phyloP scores from a whole-genome alignment of 2,329 filamentous ascomycete genomes.

The Lachnellula subtilissima region DNA sequence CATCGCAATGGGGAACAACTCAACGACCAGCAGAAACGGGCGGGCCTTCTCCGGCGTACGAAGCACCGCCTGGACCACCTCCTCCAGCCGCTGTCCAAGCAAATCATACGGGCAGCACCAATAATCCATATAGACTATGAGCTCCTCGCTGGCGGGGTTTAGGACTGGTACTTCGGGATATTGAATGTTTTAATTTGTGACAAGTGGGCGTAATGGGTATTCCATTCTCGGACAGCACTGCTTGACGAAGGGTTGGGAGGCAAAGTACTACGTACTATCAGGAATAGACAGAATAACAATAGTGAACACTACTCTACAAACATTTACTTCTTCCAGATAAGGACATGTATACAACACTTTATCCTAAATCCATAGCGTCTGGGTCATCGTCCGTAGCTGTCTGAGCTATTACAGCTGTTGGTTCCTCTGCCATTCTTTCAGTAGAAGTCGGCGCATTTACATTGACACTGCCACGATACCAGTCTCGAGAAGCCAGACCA shows the following conservation, averaged over 20 bases:
- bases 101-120: slow-evolving; percentile 31
- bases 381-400: slow-evolving; percentile 39
- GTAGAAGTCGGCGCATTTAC: slow-evolving; percentile 1
- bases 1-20: slow-evolving; percentile 39
- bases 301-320: slow-evolving; percentile 1
- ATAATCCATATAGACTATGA: slow-evolving; percentile 32
- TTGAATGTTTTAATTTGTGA: slow-evolving; percentile 15
- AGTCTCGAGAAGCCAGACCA: slow-evolving; percentile 15
- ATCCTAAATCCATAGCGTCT: slow-evolving; percentile 64
- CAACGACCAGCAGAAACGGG: slow-evolving; percentile 25
- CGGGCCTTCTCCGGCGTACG: slow-evolving; percentile 34
- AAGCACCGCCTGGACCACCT: slow-evolving; percentile 44
- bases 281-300: slow-evolving; percentile 30
- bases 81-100: slow-evolving; percentile 37
- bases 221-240: slow-evolving; percentile 2
- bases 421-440: slow-evolving; percentile 7
- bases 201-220: slow-evolving; percentile 16
- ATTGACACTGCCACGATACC: slow-evolving; percentile 13
- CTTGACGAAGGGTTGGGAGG: neutral
- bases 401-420: neutral
- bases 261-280: slow-evolving; percentile 28
- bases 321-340: slow-evolving; percentile 10
- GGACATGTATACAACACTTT: slow-evolving; percentile 9
- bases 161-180: slow-evolving; percentile 7
- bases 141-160: neutral